Conservation (phyloP, 768 basidiomycete species). For the Suillus spraguei region DNA sequence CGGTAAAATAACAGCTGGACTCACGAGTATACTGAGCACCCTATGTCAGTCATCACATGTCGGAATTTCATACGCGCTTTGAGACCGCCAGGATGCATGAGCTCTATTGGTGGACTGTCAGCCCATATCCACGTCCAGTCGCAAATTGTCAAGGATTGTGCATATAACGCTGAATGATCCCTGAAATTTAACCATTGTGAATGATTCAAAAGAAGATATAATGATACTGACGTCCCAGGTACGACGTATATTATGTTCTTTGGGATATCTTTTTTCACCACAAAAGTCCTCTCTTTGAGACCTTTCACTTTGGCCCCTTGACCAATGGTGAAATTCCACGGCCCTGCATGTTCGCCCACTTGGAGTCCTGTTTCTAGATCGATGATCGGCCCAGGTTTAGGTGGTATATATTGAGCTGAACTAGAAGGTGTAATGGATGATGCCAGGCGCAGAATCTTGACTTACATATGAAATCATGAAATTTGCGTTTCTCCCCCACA, state of each 20-base stretch:
- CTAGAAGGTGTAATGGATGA: background rate
- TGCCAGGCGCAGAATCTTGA: background rate
- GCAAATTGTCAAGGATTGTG: conserved; percentile 37
- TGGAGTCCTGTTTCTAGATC: conserved; percentile 54
- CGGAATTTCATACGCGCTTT: conserved; percentile 60
- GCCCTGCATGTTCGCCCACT: conserved; percentile 66
- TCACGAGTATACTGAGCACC: conserved; percentile 56
- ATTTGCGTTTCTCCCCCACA: conserved; percentile 77
- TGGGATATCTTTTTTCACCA: conserved; percentile 66
- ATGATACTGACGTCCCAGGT: conserved; percentile 58
- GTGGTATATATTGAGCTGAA: conserved; percentile 75
- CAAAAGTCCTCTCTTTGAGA: conserved; percentile 63
- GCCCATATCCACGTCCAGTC: conserved; percentile 82
- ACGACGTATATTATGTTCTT: conserved; percentile 77
- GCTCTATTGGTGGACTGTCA: conserved; percentile 50
- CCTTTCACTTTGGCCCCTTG: conserved; percentile 74
- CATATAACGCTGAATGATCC: conserved; percentile 60
- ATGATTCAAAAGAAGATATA: background rate
- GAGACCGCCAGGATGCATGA: conserved; percentile 48
- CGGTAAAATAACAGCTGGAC: conserved; percentile 18
- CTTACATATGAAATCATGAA: conserved; percentile 72
- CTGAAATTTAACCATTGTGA: conserved; percentile 34
- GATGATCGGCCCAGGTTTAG: conserved; percentile 71
- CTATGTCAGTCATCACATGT: conserved; percentile 63
- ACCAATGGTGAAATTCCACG: conserved; percentile 88